Percentiles rank a stretch among this genome's conserved stretches.
phyloP scores from a whole-genome alignment of 1,284 basidiomycete species.

The Ustilago xerochloae region DNA sequence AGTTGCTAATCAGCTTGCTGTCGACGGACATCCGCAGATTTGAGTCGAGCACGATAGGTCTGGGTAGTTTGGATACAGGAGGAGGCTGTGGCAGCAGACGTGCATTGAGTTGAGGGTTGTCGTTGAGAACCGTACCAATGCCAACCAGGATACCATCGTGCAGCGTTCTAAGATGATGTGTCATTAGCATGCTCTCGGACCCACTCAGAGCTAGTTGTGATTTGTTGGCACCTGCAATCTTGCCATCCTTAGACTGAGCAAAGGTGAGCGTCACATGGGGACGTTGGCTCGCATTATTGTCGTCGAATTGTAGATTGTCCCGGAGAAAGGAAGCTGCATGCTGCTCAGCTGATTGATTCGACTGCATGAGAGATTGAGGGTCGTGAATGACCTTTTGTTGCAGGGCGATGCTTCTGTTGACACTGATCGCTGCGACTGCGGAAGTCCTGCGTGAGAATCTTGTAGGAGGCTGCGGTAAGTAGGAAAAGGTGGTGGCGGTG shows the following conservation, averaged over 20 bases:
- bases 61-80: conserved; percentile 72
- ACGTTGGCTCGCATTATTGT: background rate
- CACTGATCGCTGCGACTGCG: background rate
- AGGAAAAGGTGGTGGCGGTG: too few relatives aligned
- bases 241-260: conserved; percentile 92
- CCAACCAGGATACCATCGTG: conserved; percentile 94
- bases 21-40: conserved; percentile 76
- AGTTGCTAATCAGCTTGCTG: conserved; percentile 82
- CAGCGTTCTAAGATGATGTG: conserved; percentile 81
- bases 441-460: too few relatives aligned
- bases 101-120: conserved; percentile 89
- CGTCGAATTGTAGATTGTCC: conserved; percentile 6
- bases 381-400: background rate
- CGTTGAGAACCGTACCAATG: conserved; percentile 87
- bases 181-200: conserved; percentile 89
- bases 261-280: conserved; percentile 82
- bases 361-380: background rate
- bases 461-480: too few relatives aligned
- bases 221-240: conserved; percentile 83
- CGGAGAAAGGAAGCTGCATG: conserved; percentile 20
- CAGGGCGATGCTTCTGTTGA: too few relatives aligned
- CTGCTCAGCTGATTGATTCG: conserved; percentile 6
- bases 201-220: conserved; percentile 85
- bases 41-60: conserved; percentile 86
- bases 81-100: conserved; percentile 33